Evolutionary conservation across 345 rosid genomes (phyloP).

Genomic region (Excoecaria cochinchinensis): DNA sequence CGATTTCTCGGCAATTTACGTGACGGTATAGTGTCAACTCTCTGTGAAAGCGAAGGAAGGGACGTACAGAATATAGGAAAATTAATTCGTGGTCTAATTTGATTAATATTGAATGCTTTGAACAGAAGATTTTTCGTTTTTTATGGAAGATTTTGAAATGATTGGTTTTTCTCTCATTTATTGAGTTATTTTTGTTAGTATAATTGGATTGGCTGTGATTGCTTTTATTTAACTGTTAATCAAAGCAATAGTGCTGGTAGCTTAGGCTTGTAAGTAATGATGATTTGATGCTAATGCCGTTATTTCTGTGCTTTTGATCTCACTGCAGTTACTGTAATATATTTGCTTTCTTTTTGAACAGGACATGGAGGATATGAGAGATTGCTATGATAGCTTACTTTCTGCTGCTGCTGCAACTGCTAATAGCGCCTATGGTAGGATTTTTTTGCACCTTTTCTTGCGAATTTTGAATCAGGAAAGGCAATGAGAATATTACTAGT

Average conservation of each 20-base stretch:
- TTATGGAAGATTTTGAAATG: neutral
- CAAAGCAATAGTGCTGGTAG: too few species aligned
- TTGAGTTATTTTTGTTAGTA: too few species aligned
- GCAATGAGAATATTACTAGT: neutral
- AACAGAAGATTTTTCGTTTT: neutral
- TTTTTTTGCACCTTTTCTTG: neutral
- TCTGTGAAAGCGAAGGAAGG: neutral
- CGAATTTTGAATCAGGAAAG: neutral
- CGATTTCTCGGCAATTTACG: too few species aligned
- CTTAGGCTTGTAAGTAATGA: neutral
- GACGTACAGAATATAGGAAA: neutral
- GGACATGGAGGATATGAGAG: slow-evolving; percentile 90
- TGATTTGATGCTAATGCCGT: neutral
- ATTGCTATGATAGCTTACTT: slow-evolving; percentile 92
- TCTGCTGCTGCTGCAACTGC: slow-evolving; percentile 94
- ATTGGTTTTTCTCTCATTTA: neutral
- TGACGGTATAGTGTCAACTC: neutral
- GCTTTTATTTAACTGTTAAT: too few species aligned
- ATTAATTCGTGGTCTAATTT: neutral
- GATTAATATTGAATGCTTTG: neutral
- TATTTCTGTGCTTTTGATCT: neutral
- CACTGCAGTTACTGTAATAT: neutral
- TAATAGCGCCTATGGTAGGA: slow-evolving; percentile 85
- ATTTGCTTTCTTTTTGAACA: slow-evolving; percentile 25
- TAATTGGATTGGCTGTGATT: too few species aligned